Evolutionary conservation across 805 yeast genomes (phyloP).

Genomic region (Tetrapisispora fleetii): DNA sequence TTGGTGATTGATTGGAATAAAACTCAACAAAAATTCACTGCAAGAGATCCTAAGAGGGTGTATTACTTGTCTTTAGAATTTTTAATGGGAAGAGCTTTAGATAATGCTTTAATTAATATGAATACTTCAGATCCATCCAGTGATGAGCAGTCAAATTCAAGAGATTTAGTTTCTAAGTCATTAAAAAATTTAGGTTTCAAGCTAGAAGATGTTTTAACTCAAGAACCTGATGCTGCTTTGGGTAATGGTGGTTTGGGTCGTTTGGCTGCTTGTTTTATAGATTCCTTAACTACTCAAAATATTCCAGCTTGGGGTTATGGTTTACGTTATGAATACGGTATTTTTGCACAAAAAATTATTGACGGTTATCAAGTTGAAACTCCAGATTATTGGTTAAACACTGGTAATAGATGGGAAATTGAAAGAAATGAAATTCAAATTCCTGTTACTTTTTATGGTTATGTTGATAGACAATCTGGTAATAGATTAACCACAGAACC

Average conservation of each 20-base stretch:
- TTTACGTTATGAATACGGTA: slow-evolving; percentile 85
- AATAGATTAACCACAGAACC: slow-evolving; percentile 44
- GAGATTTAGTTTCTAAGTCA: slow-evolving; percentile 47
- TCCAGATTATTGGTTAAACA: slow-evolving; percentile 90
- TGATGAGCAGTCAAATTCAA: slow-evolving; percentile 17
- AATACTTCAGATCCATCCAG: slow-evolving; percentile 30
- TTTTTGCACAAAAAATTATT: slow-evolving; percentile 78
- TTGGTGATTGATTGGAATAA: slow-evolving; percentile 82
- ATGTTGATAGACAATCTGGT: slow-evolving; percentile 47
- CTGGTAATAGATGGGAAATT: slow-evolving; percentile 89
- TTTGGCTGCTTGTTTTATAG: slow-evolving; percentile 88
- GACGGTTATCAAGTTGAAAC: slow-evolving; percentile 91
- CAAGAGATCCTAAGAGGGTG: slow-evolving; percentile 73
- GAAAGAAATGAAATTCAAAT: slow-evolving; percentile 77
- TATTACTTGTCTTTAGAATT: slow-evolving; percentile 83
- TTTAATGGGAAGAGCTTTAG: slow-evolving; percentile 91
- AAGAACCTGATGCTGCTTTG: slow-evolving; percentile 89
- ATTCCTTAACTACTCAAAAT: slow-evolving; percentile 75
- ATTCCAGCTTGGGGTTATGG: slow-evolving; percentile 98
- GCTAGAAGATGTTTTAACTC: slow-evolving; percentile 71
- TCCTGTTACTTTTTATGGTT: slow-evolving; percentile 85
- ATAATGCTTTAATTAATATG: slow-evolving; percentile 81
- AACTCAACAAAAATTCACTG: slow-evolving; percentile 83
- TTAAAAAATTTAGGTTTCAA: slow-evolving; percentile 74
- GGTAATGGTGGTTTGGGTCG: slow-evolving; percentile 96